These are phyloP conservation scores for Fremontodendron californicum DNA, from an alignment of 345 rosid species.

Conservation along the genomic window DNA sequence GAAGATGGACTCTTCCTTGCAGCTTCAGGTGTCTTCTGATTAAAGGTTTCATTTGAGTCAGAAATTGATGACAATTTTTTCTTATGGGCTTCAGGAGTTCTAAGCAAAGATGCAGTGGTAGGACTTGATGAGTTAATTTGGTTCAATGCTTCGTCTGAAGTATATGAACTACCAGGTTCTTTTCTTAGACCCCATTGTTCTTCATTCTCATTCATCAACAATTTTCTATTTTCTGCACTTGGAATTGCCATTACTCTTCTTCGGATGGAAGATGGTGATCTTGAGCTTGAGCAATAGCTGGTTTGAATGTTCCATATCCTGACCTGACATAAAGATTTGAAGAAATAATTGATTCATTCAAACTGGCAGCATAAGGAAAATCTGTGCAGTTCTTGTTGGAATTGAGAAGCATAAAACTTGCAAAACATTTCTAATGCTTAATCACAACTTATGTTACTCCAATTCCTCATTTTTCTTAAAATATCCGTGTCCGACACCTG, in stretches of 20 bases:
- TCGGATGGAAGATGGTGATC: conserved; percentile 47
- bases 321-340: conserved; percentile 35
- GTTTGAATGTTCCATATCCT: conserved; percentile 68
- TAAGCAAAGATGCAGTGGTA: conserved; percentile 20
- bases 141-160: conserved; percentile 25
- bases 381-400: not conserved
- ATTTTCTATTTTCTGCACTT: conserved; percentile 35
- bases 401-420: not conserved
- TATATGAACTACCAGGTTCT: conserved; percentile 18
- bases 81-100: conserved; percentile 59
- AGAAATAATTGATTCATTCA: not conserved
- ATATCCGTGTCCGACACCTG: too few relatives aligned
- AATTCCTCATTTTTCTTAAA: too few relatives aligned
- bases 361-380: not conserved
- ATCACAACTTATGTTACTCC: too few relatives aligned
- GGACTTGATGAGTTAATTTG: conserved; percentile 22
- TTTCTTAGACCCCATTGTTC: conserved; percentile 28
- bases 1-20: conserved; percentile 65
- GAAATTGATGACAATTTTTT: conserved; percentile 20
- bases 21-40: conserved; percentile 59
- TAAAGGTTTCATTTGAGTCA: conserved; percentile 35
- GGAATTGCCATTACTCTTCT: conserved; percentile 74
- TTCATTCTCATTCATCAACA: conserved; percentile 31
- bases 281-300: conserved; percentile 33
- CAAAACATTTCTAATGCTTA: not conserved